Conservation (phyloP, 495 filamentous ascomycete species). For the Aspergillus baeticus region DNA sequence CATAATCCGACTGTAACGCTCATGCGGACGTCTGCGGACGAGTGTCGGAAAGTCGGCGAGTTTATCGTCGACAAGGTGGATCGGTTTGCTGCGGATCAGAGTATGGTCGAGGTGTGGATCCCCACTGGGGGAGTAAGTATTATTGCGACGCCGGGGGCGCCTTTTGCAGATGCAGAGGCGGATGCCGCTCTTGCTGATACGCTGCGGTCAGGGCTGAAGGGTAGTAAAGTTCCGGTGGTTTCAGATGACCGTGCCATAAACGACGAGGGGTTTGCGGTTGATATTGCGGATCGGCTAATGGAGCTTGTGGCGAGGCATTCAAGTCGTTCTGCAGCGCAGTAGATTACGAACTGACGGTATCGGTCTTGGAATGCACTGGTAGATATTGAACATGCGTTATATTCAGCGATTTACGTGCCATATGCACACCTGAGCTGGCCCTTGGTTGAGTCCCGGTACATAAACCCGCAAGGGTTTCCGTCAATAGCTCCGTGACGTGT, state of each 20-base stretch:
- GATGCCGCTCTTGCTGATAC: conserved; percentile 46
- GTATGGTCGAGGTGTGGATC: conserved; percentile 52
- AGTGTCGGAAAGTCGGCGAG: conserved; percentile 50
- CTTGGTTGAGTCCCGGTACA: too few species aligned
- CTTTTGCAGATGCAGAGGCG: conserved; percentile 43
- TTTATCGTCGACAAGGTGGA: conserved; percentile 54
- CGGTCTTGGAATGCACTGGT: too few species aligned
- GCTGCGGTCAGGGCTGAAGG: conserved; percentile 39
- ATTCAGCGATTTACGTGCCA: too few species aligned
- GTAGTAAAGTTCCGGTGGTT: conserved; percentile 33
- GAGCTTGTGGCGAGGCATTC: background rate
- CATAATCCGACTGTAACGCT: conserved; percentile 68
- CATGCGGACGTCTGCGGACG: conserved; percentile 55
- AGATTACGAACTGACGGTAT: too few species aligned
- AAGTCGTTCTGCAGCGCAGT: too few species aligned
- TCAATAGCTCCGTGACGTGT: too few species aligned
- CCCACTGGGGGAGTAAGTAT: conserved; percentile 54
- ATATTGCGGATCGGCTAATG: conserved; percentile 2
- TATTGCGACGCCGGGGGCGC: conserved; percentile 34
- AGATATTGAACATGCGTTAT: too few species aligned
- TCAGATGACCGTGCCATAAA: conserved; percentile 43
- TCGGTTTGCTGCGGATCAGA: conserved; percentile 25
- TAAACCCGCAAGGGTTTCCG: too few species aligned
- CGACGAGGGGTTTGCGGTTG: conserved; percentile 39
- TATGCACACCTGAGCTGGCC: too few species aligned